These are phyloP conservation scores for Cryptosporidium meleagridis DNA, from an alignment of 169 alveolate species.

Conservation along the genomic window DNA sequence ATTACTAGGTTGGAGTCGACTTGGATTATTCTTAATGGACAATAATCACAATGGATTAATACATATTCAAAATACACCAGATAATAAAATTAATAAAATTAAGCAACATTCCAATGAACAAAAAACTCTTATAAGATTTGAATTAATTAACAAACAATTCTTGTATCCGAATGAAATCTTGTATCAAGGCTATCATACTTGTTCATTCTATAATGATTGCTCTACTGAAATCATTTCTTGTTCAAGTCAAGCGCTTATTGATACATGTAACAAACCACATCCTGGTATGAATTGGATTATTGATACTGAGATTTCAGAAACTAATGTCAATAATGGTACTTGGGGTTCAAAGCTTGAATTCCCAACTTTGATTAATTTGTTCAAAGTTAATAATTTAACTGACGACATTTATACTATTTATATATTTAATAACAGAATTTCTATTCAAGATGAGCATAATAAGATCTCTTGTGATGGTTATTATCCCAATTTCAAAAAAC, in stretches of 20 bases:
- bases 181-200: conserved; percentile 13
- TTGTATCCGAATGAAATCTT: conserved; percentile 31
- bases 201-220: conserved; percentile 17
- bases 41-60: background rate
- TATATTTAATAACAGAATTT: conserved; percentile 1
- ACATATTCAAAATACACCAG: conserved; percentile 1
- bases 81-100: background rate
- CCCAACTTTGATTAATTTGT: background rate
- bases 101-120: conserved; percentile 1
- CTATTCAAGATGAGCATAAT: conserved; percentile 7
- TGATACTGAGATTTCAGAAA: conserved; percentile 26
- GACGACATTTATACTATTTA: conserved; percentile 3
- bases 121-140: background rate
- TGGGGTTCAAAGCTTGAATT: conserved; percentile 21
- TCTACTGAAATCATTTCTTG: background rate
- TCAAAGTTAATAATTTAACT: background rate
- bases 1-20: conserved; percentile 13
- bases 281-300: conserved; percentile 32
- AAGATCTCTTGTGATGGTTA: conserved; percentile 18
- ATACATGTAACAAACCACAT: conserved; percentile 18
- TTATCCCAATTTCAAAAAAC: background rate
- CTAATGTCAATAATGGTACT: conserved; percentile 54
- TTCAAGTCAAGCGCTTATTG: conserved; percentile 11
- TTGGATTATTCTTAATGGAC: conserved; percentile 9
- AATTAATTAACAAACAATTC: background rate